These are phyloP conservation scores for Boletus edulis DNA, from an alignment of 768 basidiomycete species.

Conservation along the genomic window DNA sequence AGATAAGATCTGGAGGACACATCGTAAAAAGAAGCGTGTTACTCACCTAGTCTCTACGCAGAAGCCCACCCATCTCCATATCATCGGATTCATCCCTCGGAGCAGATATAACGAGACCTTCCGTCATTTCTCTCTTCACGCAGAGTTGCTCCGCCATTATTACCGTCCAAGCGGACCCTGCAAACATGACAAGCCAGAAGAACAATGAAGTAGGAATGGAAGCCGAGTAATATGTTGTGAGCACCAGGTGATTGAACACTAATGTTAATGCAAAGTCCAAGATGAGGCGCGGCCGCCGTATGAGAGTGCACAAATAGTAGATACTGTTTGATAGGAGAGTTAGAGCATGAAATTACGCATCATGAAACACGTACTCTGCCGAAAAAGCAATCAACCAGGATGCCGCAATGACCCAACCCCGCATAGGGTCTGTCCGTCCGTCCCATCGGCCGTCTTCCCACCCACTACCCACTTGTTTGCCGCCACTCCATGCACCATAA, in stretches of 20 bases:
- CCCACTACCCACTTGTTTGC: conserved; percentile 66
- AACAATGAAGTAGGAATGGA: conserved; percentile 82
- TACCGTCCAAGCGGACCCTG: conserved; percentile 70
- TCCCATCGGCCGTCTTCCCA: conserved; percentile 53
- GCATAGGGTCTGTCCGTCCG: conserved; percentile 68
- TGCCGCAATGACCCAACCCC: conserved; percentile 89
- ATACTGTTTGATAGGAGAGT: conserved; percentile 39
- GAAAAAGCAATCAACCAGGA: conserved; percentile 83
- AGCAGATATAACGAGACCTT: conserved; percentile 62
- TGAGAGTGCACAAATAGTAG: conserved; percentile 80
- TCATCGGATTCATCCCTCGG: conserved; percentile 47
- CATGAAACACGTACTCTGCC: conserved; percentile 70
- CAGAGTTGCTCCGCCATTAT: conserved; percentile 89
- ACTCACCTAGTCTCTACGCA: conserved; percentile 62
- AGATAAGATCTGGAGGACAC: conserved; percentile 1
- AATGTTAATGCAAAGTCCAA: conserved; percentile 94
- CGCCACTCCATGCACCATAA: conserved; percentile 78
- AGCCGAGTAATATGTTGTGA: conserved; percentile 81
- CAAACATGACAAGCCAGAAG: conserved; percentile 84
- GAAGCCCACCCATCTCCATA: conserved; percentile 49
- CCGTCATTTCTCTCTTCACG: conserved; percentile 84
- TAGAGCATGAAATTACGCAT: background rate
- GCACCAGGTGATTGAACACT: conserved; percentile 85
- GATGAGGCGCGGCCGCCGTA: conserved; percentile 90
- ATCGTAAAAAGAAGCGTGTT: conserved; percentile 15